Evolutionary conservation across 768 basidiomycete genomes (phyloP), one percentile per base, ranked within the genome.

Genomic region (Xerocomellus dryophilus): DNA sequence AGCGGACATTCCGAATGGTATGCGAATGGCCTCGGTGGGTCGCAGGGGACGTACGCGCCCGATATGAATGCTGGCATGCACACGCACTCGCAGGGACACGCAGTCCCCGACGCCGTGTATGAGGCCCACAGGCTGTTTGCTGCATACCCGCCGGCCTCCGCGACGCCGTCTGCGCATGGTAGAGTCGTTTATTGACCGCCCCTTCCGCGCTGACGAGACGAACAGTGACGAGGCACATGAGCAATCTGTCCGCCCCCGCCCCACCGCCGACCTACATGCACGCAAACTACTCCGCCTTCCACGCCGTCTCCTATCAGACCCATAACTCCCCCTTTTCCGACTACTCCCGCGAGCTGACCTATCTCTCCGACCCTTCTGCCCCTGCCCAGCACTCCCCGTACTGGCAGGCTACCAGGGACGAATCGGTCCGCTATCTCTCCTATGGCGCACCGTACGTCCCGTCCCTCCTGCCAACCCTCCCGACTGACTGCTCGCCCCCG

Each of bases 91-190:
- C 66, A 60, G 12, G 53, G 51, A 46, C 60, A 58, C 44, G 54
- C 43, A 5, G 50, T 69, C 14, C 67, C 76, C 34, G 78, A 83
- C 66, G 74, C 83, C 5, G 83, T 84, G 4, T 83, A 87, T 46
- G 82, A 84, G 67, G 83, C 86, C 2, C 88, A 88, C 57, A 71
- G 78, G 48, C 70, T 91, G 23, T 76, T 88, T 43, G 79, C 82
- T 5, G 74, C 80, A 32, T 91, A 89, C 67, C 86, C 90, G 36
- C 78, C 85, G 62, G 85, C 85, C 36, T 90, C 88, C 54, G 84
- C 85, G 25, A 87, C 84, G 5, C 88, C 88, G n/a, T 80, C 87
- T 8, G 76, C 82, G 35, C 89, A 91, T 64, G 87, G 90, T 88
- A 64, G 71, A 41, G 32, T 42, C 36, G 11, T 36, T 14, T 10